Percentiles rank a stretch among this genome's conserved stretches.
Evolutionary conservation across 257 asterid genomes (phyloP).

Genomic region (Eustoma russellianum): DNA sequence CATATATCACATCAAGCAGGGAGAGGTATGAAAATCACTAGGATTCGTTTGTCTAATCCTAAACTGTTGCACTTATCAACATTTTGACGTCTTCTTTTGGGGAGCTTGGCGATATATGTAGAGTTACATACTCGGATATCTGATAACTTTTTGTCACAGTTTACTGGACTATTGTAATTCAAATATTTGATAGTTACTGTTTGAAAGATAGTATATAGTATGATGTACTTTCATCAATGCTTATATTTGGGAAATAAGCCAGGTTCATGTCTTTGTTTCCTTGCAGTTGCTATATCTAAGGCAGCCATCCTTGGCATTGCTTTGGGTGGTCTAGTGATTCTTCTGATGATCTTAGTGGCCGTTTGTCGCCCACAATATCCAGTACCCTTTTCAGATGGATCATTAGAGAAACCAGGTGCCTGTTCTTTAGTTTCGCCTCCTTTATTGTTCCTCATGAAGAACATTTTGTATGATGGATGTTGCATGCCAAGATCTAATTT

Average conservation of each 20-base stretch:
- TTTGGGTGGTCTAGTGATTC: conserved; percentile 70
- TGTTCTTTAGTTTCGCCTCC: background rate
- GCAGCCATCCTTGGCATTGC: conserved; percentile 97
- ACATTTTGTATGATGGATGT: background rate
- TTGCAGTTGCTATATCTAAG: conserved; percentile 67
- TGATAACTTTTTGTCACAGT: too few relatives aligned
- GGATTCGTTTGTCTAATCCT: background rate
- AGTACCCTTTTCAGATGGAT: conserved; percentile 45
- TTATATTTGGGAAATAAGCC: conserved; percentile 1
- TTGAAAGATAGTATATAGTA: background rate
- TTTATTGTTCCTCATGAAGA: background rate
- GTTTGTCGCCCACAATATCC: conserved; percentile 70
- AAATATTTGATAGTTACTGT: background rate
- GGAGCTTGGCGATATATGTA: too few relatives aligned
- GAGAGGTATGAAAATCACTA: conserved; percentile 35
- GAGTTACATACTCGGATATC: too few relatives aligned
- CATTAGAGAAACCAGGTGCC: conserved; percentile 76
- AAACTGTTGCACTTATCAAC: too few relatives aligned
- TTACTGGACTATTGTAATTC: background rate
- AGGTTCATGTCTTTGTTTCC: background rate
- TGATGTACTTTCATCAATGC: background rate
- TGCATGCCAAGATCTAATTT: too few relatives aligned
- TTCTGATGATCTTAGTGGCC: conserved; percentile 72
- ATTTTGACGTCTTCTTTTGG: too few relatives aligned
- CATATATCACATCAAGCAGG: conserved; percentile 43